Evolutionary conservation across 306 rosid genomes (phyloP), one percentile per base, ranked within the genome.

Genomic region (Dryas octopetala): DNA sequence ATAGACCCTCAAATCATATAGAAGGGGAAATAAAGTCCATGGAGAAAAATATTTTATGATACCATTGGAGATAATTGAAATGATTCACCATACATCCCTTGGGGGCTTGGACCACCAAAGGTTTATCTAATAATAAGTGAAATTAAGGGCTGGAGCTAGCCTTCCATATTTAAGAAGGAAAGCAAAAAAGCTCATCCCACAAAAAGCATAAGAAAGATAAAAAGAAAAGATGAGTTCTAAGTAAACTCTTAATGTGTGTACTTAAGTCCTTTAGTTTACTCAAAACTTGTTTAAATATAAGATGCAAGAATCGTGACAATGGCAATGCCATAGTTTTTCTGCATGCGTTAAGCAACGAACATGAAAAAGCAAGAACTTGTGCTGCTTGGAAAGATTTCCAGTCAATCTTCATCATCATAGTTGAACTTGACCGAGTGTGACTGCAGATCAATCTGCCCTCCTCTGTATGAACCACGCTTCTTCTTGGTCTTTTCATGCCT

Each of bases 401-500:
- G 46, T 87, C 83, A 88, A 2, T 96, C 98, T 0, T 96, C 96
- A 28, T 96, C 99, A 19, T 92, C 88, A 74, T 92, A 88, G 70
- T 85, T 88, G 79, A 90, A 92, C 88, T 96, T 96, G 5, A 96
- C 76, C 0, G 99, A 96, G 82, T 96, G 91, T 28, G 99, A 89
- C 2, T 88, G 78, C 67, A 84, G 84, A 88, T 96, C 99, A 62
- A 96, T 90, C 73, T 73, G 86, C 58, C 99, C 99, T 68, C 99
- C 98, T 55, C 97, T 87, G 75, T 96, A 96, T 45, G 71, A 32
- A 52, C 99, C 99, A 70, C 98, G 99, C 80, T 96, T 96, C 87
- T 92, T 96, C 92, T 96, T 93, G 58, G 99, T 96, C 87, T 92
- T 96, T 87, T 96, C 97, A 19, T 92, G 99, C 77, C 99, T 97